Evolutionary conservation across 176 grass and related monocot species (phyloP).

Genomic region (Lolium perenne): DNA sequence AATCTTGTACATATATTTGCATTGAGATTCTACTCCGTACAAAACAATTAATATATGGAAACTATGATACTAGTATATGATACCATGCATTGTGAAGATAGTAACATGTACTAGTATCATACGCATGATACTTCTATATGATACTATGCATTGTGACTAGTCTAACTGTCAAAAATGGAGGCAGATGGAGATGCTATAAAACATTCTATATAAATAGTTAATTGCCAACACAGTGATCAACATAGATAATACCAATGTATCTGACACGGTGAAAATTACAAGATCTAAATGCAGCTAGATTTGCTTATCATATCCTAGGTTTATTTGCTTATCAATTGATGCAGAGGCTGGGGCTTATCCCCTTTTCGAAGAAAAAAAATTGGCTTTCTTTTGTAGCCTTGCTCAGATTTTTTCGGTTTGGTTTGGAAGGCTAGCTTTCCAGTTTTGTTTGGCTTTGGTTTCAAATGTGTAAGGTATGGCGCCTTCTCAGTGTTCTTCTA

Average conservation of each 20-base stretch:
- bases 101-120: too few species aligned
- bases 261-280: neutral
- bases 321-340: neutral
- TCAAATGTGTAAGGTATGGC: neutral
- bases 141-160: too few species aligned
- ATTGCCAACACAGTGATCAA: slow-evolving; percentile 8
- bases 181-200: neutral
- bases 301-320: neutral
- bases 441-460: neutral
- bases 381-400: neutral
- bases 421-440: too few species aligned
- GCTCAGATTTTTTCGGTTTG: neutral
- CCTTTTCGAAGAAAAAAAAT: too few species aligned
- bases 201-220: slow-evolving; percentile 7
- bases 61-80: too few species aligned
- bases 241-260: neutral
- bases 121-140: too few species aligned
- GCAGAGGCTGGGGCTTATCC: too few species aligned
- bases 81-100: too few species aligned
- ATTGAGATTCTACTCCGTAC: too few species aligned
- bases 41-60: too few species aligned
- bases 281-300: neutral
- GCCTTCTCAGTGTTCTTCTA: neutral
- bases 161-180: neutral
- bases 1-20: too few species aligned